Conservation (phyloP, 2,329 filamentous ascomycete species). For the Clonostachys sp. region DNA sequence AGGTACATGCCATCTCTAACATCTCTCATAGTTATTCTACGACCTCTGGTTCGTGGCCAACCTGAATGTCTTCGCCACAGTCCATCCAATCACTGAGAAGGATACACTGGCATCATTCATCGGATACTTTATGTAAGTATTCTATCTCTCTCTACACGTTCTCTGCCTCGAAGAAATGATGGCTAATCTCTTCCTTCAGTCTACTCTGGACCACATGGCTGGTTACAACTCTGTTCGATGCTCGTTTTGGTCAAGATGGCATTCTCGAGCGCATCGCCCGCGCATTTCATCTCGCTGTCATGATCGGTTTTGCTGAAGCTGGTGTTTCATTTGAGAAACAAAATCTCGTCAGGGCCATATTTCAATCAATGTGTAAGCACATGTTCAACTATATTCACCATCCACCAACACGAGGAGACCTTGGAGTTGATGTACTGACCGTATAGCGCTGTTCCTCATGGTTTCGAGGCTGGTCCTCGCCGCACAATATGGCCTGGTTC, state of each 20-base stretch:
- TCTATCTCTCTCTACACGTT: too few species aligned
- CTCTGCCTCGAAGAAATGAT: too few species aligned
- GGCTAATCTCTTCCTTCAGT: conserved; percentile 12
- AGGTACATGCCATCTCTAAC: conserved; percentile 8
- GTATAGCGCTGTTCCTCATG: conserved; percentile 37
- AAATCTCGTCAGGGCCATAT: conserved; percentile 25
- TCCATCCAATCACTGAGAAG: conserved; percentile 20
- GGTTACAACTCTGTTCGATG: conserved; percentile 58
- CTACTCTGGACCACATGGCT: conserved; percentile 71
- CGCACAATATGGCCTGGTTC: conserved; percentile 45
- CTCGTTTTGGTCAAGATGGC: conserved; percentile 60
- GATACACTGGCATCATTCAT: conserved; percentile 24
- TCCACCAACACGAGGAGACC: too few species aligned
- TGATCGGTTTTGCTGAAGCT: conserved; percentile 61
- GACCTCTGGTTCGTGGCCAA: conserved; percentile 49
- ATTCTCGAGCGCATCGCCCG: conserved; percentile 56
- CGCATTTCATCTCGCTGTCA: conserved; percentile 56
- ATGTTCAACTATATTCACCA: neutral
- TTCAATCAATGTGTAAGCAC: conserved; percentile 32
- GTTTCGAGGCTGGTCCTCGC: conserved; percentile 46
- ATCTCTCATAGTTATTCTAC: conserved; percentile 28
- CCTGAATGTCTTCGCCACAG: conserved; percentile 50
- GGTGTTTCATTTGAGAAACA: conserved; percentile 37
- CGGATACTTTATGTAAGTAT: conserved; percentile 19
- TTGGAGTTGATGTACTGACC: too few species aligned